Base-by-base conservation (phyloP, 805 yeast species). In the Barnettozyma californica region DNA sequence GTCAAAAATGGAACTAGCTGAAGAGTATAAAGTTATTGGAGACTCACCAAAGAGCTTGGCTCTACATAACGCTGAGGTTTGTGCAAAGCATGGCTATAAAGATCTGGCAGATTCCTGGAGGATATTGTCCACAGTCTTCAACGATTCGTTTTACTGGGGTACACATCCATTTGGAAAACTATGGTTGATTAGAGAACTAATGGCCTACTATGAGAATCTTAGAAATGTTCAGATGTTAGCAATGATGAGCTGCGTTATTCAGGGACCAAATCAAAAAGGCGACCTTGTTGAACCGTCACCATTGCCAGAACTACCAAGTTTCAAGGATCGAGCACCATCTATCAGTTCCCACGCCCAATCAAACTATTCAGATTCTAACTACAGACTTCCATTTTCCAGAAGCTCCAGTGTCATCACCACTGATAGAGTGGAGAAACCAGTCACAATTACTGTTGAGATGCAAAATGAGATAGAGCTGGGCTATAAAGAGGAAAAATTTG, bases 201-300 rank as follows among this genome's bases (percentile, higher is more conserved):
- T 91, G 59, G 60, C 63, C 1, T 83, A 83, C 56, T 89, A 83
- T 60, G 94, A 84, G 56, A 66, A 58, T 31, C 60, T 71, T 38
- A 80, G 83, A 1, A 84, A 92, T 58, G 66, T 88, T 25, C 97
- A 92, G 63, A 88, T 92, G 96, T 68, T 91, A 21, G 96, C 95
- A 1, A 86, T 87, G 89, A 65, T 90, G 54, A 78, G 92, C 4
- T 87, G 96, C 65, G 73, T 88, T 5, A 66, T 87, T 48, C 53
- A 56, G 37, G 55, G 49, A 2, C 52, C 57, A 13, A 45, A 20
- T 9, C 21, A 46, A 33, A 16, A 41, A 10, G 41, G 43, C 20
- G 13, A 27, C 8, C 33, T 36, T 9, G 11, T 38, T n/a, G 19
- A 43, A 19, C 23, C 29, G 4, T 19, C 25, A 3, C 41, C 43